These are phyloP conservation scores for Diplodia intermedia DNA, from an alignment of 2,329 filamentous ascomycete species.

Conservation along the genomic window DNA sequence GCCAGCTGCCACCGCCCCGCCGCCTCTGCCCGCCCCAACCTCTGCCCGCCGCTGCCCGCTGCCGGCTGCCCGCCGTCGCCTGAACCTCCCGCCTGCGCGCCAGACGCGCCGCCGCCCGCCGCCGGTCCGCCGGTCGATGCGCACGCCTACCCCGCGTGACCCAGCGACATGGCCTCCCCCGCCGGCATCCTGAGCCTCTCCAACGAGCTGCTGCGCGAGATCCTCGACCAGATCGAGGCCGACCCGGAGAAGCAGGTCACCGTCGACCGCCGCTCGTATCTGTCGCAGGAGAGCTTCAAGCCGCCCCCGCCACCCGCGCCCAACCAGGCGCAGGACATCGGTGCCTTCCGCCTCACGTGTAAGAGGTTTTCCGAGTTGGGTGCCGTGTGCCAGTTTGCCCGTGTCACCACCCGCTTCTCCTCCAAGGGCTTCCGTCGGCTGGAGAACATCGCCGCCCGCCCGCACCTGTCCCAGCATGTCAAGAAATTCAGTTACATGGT, in stretches of 20 bases:
- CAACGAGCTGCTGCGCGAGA: constrained; percentile 59
- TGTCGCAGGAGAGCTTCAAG: constrained; percentile 61
- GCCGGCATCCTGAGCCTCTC: constrained; percentile 50
- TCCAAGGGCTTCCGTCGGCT: constrained; percentile 57
- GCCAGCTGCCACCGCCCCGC: constrained; percentile 14
- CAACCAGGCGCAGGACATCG: constrained; percentile 54
- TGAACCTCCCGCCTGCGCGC: background rate
- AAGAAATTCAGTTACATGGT: constrained; percentile 68
- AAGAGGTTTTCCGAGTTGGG: constrained; percentile 59
- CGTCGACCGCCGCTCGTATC: constrained; percentile 58
- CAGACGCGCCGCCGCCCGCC: constrained; percentile 1
- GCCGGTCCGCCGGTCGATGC: constrained; percentile 38
- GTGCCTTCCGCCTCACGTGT: constrained; percentile 57
- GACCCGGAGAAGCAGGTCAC: constrained; percentile 59
- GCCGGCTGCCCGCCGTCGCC: constrained; percentile 12
- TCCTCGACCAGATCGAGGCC: constrained; percentile 60
- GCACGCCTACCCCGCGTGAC: constrained; percentile 42
- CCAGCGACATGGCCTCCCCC: constrained; percentile 36
- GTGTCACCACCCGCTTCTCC: constrained; percentile 60
- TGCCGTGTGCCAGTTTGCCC: constrained; percentile 59
- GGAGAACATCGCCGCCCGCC: constrained; percentile 57
- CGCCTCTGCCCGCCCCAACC: constrained; percentile 9
- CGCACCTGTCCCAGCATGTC: constrained; percentile 60
- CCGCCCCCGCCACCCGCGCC: constrained; percentile 51
- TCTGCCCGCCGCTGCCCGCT: constrained; percentile 1